phyloP scores from a whole-genome alignment of 176 grass and related monocot species.

The Cymbopogon citratus region DNA sequence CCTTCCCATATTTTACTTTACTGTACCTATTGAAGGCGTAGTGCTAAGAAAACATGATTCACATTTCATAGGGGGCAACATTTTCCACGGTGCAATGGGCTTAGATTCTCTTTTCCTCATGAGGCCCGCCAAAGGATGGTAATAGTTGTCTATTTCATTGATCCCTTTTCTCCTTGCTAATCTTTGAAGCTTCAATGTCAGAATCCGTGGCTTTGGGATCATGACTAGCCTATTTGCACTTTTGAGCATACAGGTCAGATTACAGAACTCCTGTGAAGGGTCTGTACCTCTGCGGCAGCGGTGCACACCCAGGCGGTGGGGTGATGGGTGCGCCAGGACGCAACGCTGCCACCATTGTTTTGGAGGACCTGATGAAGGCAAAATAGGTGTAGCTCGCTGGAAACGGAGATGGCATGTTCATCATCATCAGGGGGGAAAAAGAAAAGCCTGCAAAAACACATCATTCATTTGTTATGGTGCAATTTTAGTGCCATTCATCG shows the following conservation, averaged over 20 bases:
- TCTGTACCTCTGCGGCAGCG: conserved; percentile 88
- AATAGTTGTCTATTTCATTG: background rate
- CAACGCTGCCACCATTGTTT: conserved; percentile 75
- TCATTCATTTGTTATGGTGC: background rate
- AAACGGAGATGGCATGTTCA: background rate
- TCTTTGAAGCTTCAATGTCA: background rate
- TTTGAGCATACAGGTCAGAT: conserved; percentile 58
- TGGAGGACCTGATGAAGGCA: conserved; percentile 53
- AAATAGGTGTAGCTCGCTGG: background rate
- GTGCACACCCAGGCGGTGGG: conserved; percentile 84
- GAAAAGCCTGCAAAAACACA: background rate
- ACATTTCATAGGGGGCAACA: conserved; percentile 71
- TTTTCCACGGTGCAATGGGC: conserved; percentile 94
- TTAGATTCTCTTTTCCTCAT: conserved; percentile 92
- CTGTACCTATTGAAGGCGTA: background rate
- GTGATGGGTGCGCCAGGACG: conserved; percentile 96
- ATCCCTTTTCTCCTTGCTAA: background rate
- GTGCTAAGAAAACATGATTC: background rate
- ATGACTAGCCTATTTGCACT: conserved; percentile 2
- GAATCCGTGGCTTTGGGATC: background rate
- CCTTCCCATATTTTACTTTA: background rate
- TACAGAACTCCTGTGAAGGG: conserved; percentile 90
- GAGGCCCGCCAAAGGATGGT: conserved; percentile 93
- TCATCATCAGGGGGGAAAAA: background rate
- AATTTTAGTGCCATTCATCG: background rate